A percentile compares a stretch with the other conserved stretches of the same genome.
Conservation (phyloP, 768 basidiomycete species). For the Tremella mesenterica region DNA sequence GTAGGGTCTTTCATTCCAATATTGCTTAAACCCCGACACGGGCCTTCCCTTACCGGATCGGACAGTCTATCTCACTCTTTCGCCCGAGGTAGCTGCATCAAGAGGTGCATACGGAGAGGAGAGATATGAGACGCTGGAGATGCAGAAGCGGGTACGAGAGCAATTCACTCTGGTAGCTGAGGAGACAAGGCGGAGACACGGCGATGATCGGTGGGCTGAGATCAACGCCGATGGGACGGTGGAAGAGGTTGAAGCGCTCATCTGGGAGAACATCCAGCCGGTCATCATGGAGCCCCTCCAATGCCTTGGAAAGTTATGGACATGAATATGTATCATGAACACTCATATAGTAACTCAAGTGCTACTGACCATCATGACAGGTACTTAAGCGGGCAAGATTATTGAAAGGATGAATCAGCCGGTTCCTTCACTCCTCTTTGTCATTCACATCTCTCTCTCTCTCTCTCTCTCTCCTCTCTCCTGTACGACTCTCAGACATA, state of each 20-base stretch:
- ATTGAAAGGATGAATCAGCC: too few relatives aligned
- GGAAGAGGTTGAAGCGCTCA: slow-evolving; percentile 29
- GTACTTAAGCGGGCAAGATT: too few relatives aligned
- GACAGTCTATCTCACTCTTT: slow-evolving; percentile 74
- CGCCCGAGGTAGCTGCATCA: slow-evolving; percentile 57
- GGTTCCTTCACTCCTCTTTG: too few relatives aligned
- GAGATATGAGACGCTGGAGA: slow-evolving; percentile 57
- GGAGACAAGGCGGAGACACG: slow-evolving; percentile 22
- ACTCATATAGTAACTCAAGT: too few relatives aligned
- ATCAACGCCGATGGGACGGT: slow-evolving; percentile 30
- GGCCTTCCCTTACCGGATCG: slow-evolving; percentile 82
- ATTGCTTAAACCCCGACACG: slow-evolving; percentile 80
- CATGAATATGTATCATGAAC: too few relatives aligned
- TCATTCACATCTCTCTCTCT: too few relatives aligned
- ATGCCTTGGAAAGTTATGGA: too few relatives aligned
- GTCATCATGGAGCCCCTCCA: too few relatives aligned
- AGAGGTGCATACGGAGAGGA: slow-evolving; percentile 80
- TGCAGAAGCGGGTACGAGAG: slow-evolving; percentile 24
- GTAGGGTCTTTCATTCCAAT: slow-evolving; percentile 59
- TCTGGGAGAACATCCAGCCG: slow-evolving; percentile 18
- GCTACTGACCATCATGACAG: too few relatives aligned
- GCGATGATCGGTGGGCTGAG: slow-evolving; percentile 26
- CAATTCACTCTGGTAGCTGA: slow-evolving; percentile 31
- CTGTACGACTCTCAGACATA: too few relatives aligned
- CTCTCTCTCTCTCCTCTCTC: too few relatives aligned